Percentiles rank a stretch among this genome's conserved stretches.
Conservation (phyloP, 768 basidiomycete genomes). For the Hygrophorus russula region DNA sequence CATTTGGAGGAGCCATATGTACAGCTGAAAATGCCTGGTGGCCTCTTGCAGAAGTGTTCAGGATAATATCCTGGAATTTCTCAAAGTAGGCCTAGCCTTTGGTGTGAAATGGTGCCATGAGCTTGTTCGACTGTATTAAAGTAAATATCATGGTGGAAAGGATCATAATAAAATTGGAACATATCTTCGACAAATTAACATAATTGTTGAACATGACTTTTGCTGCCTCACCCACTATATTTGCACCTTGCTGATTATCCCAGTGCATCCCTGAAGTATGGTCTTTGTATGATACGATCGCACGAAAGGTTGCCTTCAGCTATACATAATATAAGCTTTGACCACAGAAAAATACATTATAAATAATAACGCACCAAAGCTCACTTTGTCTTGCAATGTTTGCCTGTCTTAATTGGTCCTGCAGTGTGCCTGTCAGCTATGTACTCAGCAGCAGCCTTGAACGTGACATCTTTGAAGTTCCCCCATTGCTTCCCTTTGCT, state of each 20-base stretch:
- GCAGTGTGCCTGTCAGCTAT: constrained; percentile 5
- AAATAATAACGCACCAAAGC: constrained; percentile 5
- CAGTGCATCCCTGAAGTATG: not conserved
- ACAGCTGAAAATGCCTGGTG: not conserved
- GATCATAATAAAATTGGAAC: not conserved
- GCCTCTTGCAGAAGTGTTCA: not conserved
- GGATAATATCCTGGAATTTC: not conserved
- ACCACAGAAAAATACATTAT: not conserved
- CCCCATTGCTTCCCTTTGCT: constrained; percentile 15
- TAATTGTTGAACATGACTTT: not conserved
- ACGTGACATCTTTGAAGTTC: constrained; percentile 13
- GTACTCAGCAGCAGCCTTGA: constrained; percentile 1
- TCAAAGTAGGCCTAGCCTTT: not conserved
- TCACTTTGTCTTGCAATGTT: constrained; percentile 10
- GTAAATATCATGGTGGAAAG: not conserved
- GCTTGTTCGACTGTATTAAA: not conserved
- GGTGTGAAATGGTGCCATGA: not conserved
- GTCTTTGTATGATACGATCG: not conserved
- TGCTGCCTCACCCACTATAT: not conserved
- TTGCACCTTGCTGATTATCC: not conserved
- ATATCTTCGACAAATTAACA: not conserved
- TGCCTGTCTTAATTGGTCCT: constrained; percentile 8
- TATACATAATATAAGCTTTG: not conserved
- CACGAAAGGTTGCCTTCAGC: not conserved
- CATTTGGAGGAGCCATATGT: too few species aligned